Percentiles rank a stretch among this genome's conserved stretches.
These are phyloP conservation scores for Linum lewisii DNA, from an alignment of 345 rosid species.

Conservation along the genomic window DNA sequence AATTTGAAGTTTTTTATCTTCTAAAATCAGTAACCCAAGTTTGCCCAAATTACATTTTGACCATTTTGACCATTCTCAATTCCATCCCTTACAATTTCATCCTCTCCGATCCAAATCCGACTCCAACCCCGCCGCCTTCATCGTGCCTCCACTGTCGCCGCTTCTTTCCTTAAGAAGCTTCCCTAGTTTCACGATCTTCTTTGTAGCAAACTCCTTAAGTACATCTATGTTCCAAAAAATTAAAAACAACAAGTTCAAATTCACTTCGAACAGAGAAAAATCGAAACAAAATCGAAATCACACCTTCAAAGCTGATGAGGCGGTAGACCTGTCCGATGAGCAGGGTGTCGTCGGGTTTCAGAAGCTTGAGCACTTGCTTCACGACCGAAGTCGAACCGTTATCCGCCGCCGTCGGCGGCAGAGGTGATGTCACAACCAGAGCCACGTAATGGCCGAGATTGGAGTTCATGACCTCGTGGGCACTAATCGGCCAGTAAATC, in stretches of 20 bases:
- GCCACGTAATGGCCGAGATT: slow-evolving; percentile 84
- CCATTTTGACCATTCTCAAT: no score
- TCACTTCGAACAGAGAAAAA: not conserved
- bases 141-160: no score
- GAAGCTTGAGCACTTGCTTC: slow-evolving; percentile 85
- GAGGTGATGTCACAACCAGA: no score
- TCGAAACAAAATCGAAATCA: not conserved
- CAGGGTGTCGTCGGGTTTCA: slow-evolving; percentile 62
- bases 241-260: no score
- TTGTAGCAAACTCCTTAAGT: slow-evolving; percentile 59
- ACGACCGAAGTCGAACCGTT: slow-evolving; percentile 34
- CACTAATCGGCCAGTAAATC: slow-evolving; percentile 65
- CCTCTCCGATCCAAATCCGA: no score
- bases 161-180: slow-evolving; percentile 53
- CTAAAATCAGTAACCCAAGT: no score
- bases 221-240: slow-evolving; percentile 36
- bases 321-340: slow-evolving; percentile 63
- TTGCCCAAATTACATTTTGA: no score
- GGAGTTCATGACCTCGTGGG: slow-evolving; percentile 55
- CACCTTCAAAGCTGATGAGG: slow-evolving; percentile 77
- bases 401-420: slow-evolving; percentile 18
- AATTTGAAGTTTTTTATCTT: no score
- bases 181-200: slow-evolving; percentile 65
- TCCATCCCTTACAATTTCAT: no score
- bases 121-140: no score